phyloP scores from a whole-genome alignment of 2,329 filamentous ascomycete species.

The Waltergamsia citrina region DNA sequence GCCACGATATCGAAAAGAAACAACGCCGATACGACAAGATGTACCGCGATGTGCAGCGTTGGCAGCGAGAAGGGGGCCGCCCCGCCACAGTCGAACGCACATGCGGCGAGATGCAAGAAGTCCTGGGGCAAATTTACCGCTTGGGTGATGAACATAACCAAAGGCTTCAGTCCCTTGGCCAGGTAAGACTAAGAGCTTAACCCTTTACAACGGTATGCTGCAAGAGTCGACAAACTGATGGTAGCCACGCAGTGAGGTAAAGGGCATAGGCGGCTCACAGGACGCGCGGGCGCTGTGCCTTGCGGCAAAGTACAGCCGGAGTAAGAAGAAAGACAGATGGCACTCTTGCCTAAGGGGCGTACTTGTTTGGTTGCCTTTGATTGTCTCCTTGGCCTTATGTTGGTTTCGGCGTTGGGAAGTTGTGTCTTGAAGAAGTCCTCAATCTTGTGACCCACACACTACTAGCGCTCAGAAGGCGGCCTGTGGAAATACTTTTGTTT shows the following conservation, averaged over 20 bases:
- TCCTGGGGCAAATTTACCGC: slow-evolving; percentile 48
- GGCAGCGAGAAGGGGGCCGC: slow-evolving; percentile 67
- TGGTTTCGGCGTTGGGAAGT: no score
- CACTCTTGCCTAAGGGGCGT: not conserved
- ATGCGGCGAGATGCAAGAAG: slow-evolving; percentile 56
- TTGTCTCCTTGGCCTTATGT: no score
- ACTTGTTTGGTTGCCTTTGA: not conserved
- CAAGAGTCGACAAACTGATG: not conserved
- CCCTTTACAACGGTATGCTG: no score
- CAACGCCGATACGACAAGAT: slow-evolving; percentile 66
- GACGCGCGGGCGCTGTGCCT: not conserved
- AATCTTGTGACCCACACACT: not conserved
- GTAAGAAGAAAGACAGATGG: not conserved
- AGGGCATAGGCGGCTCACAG: not conserved
- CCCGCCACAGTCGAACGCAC: slow-evolving; percentile 65
- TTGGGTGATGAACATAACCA: slow-evolving; percentile 31
- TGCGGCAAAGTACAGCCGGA: no score
- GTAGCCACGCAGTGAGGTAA: not conserved
- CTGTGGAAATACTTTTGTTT: not conserved
- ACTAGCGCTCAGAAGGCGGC: not conserved
- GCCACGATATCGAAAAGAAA: slow-evolving; percentile 85
- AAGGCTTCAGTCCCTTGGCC: slow-evolving; percentile 9
- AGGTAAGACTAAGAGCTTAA: slow-evolving; percentile 4
- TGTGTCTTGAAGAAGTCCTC: no score
- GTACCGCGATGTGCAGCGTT: slow-evolving; percentile 63